These are phyloP conservation scores for Metschnikowia dekortorum DNA, from an alignment of 805 yeast species.

Conservation along the genomic window DNA sequence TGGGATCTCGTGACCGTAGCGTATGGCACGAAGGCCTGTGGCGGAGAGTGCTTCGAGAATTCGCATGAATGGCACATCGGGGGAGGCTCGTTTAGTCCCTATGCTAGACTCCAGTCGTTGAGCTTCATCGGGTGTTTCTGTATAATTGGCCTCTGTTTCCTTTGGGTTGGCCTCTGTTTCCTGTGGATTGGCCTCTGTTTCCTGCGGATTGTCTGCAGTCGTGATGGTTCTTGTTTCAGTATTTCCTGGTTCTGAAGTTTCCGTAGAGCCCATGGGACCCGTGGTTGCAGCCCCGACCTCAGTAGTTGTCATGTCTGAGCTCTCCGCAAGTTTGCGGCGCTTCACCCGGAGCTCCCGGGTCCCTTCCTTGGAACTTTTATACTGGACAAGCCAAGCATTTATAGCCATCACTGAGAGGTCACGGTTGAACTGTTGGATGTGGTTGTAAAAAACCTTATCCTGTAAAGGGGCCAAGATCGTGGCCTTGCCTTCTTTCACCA, in stretches of 20 bases:
- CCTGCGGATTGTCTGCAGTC: too few species aligned
- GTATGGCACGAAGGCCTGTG: slow-evolving; percentile 87
- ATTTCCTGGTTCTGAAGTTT: too few species aligned
- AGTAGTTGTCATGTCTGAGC: neutral
- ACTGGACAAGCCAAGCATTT: slow-evolving; percentile 76
- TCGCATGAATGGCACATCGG: slow-evolving; percentile 30
- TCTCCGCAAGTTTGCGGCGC: slow-evolving; percentile 9
- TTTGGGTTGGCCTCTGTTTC: too few species aligned
- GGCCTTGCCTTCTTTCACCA: slow-evolving; percentile 74
- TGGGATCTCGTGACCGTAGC: slow-evolving; percentile 92
- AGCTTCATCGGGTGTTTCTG: neutral
- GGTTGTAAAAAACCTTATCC: slow-evolving; percentile 88
- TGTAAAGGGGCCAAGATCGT: slow-evolving; percentile 75
- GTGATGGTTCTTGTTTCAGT: too few species aligned
- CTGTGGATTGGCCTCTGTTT: too few species aligned
- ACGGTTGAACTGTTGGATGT: slow-evolving; percentile 93
- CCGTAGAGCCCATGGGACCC: too few species aligned
- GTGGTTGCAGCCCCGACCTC: neutral
- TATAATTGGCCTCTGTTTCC: neutral
- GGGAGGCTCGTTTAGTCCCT: neutral
- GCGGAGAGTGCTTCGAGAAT: slow-evolving; percentile 92
- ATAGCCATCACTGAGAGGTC: slow-evolving; percentile 84
- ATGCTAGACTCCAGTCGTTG: too few species aligned
- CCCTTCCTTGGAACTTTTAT: slow-evolving; percentile 34
- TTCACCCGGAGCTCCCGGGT: slow-evolving; percentile 20